Percentiles rank a stretch among this genome's conserved stretches.
Conservation (phyloP, 2,329 filamentous ascomycete genomes). For the Botrytis paeoniae region DNA sequence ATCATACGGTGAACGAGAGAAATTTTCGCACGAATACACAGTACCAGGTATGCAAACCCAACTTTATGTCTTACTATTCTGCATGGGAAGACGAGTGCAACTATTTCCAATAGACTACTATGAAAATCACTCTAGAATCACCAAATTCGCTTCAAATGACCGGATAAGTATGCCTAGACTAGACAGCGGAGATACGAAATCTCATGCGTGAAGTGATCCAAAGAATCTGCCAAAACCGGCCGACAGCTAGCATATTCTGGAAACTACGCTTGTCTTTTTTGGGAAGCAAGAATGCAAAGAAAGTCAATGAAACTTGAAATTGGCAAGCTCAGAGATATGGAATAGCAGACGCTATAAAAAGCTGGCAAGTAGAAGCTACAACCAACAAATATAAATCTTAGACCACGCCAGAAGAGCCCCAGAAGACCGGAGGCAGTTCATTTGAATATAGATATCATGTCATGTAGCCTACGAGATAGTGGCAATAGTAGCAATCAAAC, state of each 20-base stretch:
- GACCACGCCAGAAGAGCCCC: neutral
- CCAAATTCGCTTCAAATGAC: neutral
- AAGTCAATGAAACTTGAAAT: neutral
- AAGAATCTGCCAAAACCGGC: neutral
- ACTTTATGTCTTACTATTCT: neutral
- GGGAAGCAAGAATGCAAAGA: accelerated
- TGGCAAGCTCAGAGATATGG: neutral
- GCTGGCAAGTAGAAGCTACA: neutral
- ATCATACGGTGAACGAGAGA: neutral
- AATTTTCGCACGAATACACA: neutral
- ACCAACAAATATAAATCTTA: neutral
- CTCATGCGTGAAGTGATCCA: neutral
- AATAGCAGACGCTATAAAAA: neutral
- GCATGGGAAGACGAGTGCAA: neutral
- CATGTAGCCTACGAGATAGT: neutral
- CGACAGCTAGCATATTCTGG: neutral
- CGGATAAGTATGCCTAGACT: no score
- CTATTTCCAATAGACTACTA: neutral
- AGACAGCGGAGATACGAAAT: neutral
- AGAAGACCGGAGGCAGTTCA: neutral
- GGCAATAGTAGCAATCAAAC: neutral
- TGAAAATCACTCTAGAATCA: neutral
- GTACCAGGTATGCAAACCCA: neutral
- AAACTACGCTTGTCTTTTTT: neutral
- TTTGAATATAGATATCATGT: neutral